These are phyloP conservation scores for Lepidopterella palustris DNA, from an alignment of 495 filamentous ascomycete species.

Conservation along the genomic window DNA sequence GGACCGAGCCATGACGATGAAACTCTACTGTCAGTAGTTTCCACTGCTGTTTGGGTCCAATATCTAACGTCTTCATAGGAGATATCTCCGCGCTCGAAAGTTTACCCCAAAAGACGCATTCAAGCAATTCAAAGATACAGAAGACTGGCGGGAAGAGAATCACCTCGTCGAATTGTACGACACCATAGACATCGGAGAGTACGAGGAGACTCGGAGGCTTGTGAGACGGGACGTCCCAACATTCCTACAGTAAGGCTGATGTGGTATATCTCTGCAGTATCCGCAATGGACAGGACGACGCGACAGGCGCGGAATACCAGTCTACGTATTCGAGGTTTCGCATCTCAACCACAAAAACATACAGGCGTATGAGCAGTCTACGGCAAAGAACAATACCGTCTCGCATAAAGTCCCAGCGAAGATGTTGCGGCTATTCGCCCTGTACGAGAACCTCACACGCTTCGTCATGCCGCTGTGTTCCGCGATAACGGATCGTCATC, in stretches of 20 bases:
- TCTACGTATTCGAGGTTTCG: constrained; percentile 82
- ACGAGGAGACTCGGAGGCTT: constrained; percentile 68
- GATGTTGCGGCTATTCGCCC: constrained; percentile 71
- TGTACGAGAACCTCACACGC: constrained; percentile 83
- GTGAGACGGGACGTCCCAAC: constrained; percentile 42
- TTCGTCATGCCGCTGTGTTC: constrained; percentile 82
- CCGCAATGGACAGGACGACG: constrained; percentile 88
- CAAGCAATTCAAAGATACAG: constrained; percentile 79
- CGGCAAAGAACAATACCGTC: constrained; percentile 47
- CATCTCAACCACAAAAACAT: constrained; percentile 77
- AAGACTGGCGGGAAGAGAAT: constrained; percentile 78
- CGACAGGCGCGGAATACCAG: constrained; percentile 79
- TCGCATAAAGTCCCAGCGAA: constrained; percentile 45
- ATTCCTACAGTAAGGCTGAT: not conserved
- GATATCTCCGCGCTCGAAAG: constrained; percentile 71
- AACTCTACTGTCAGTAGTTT: constrained; percentile 61
- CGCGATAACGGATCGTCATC: constrained; percentile 56
- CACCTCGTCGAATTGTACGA: constrained; percentile 41
- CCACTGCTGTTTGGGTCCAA: not conserved
- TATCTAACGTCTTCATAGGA: constrained; percentile 42
- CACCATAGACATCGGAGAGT: constrained; percentile 62
- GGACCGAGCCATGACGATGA: constrained; percentile 68
- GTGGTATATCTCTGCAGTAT: constrained; percentile 50
- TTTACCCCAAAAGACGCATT: constrained; percentile 70
- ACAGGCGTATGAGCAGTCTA: constrained; percentile 59